Evolutionary conservation across 257 asterid genomes (phyloP).

Genomic region (Catharanthus roseus): DNA sequence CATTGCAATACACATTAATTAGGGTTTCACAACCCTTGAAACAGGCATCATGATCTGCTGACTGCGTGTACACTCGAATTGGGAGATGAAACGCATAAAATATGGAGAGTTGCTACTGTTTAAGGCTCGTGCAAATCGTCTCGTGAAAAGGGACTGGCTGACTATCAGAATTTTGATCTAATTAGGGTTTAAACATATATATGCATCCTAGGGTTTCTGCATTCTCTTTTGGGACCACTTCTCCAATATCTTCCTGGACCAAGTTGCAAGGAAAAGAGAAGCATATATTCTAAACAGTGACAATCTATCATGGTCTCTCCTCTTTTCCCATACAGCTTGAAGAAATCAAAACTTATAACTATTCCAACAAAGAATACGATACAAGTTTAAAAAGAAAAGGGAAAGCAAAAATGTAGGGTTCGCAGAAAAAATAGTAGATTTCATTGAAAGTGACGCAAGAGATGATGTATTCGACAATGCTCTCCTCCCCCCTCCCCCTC

Average conservation of each 20-base stretch:
- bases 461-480: no score
- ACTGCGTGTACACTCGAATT: background rate
- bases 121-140: background rate
- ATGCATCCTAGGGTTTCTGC: conserved; percentile 23
- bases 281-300: background rate
- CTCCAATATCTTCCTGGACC: conserved; percentile 21
- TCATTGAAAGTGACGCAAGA: no score
- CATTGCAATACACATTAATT: background rate
- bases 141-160: background rate
- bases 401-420: background rate
- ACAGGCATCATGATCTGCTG: background rate
- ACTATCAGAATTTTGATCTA: conserved; percentile 11
- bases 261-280: conserved; percentile 7
- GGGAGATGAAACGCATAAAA: background rate
- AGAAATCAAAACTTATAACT: conserved; percentile 2
- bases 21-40: background rate
- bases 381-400: background rate
- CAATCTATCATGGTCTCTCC: background rate
- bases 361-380: background rate
- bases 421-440: background rate
- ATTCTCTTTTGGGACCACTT: conserved; percentile 25
- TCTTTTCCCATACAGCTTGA: background rate
- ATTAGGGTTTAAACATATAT: conserved; percentile 1
- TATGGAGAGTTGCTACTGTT: background rate
- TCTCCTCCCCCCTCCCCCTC: no score